Conservation (phyloP, 2,329 filamentous ascomycete species). For the Colletotrichum tanaceti region DNA sequence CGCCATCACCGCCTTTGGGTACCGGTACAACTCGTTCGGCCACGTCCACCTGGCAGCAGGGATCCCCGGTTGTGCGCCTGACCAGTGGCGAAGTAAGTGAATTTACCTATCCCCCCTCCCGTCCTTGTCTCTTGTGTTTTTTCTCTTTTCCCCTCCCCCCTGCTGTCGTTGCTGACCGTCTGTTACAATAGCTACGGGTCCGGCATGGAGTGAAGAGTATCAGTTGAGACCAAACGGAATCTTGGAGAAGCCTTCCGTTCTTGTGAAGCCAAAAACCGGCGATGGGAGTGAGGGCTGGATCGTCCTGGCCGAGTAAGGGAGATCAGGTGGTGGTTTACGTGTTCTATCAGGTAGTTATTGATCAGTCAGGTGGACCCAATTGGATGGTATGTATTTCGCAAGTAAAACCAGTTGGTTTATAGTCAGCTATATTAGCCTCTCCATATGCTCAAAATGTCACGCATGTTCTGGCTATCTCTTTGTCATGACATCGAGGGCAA, state of each 20-base stretch:
- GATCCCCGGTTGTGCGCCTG: constrained; percentile 19
- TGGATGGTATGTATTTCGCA: no score
- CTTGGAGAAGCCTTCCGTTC: constrained; percentile 20
- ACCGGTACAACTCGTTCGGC: constrained; percentile 32
- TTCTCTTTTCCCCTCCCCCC: no score
- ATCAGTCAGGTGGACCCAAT: no score
- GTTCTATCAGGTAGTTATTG: no score
- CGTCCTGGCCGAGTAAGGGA: constrained; percentile 7
- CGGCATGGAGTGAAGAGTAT: constrained; percentile 28
- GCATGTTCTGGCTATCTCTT: no score
- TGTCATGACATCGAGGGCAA: no score
- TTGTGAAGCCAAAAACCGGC: constrained; percentile 2
- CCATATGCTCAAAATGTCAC: no score
- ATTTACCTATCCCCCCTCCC: no score
- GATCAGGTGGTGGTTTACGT: neutral
- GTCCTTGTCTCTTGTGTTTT: neutral
- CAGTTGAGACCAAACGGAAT: constrained; percentile 19
- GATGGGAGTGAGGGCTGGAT: constrained; percentile 23
- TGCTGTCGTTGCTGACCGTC: neutral
- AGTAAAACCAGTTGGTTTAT: no score
- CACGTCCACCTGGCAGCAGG: constrained; percentile 23
- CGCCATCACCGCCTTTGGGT: constrained; percentile 26
- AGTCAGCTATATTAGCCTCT: no score
- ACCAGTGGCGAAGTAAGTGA: constrained; percentile 21
- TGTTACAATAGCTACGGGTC: neutral